phyloP scores from a whole-genome alignment of 768 basidiomycete genomes.

The Tylopilus balloui region DNA sequence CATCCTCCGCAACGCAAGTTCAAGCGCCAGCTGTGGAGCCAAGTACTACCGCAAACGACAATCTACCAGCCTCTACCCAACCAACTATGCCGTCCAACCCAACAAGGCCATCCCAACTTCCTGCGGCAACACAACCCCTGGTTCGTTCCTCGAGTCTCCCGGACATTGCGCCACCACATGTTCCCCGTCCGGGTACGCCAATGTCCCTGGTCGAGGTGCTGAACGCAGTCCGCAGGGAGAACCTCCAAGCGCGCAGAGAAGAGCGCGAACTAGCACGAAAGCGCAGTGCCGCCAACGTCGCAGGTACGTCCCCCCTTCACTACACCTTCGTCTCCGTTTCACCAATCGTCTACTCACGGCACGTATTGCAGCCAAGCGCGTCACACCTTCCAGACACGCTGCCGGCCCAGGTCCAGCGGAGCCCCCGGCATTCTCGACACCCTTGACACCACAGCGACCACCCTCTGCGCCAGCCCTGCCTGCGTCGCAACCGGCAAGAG shows the following conservation, averaged over 20 bases:
- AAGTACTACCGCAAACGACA: neutral
- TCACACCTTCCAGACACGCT: neutral
- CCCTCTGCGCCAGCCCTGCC: neutral
- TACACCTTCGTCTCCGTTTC: neutral
- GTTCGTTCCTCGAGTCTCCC: constrained; percentile 5
- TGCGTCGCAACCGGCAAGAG: neutral
- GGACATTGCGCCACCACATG: constrained; percentile 23
- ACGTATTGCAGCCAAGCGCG: neutral
- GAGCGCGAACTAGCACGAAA: constrained; percentile 1
- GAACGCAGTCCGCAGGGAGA: constrained; percentile 18
- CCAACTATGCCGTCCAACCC: neutral
- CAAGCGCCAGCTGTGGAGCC: neutral
- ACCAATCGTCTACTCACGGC: neutral
- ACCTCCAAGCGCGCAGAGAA: neutral
- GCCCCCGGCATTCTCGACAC: neutral
- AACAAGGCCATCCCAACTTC: neutral
- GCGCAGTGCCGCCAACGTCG: neutral
- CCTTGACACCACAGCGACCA: neutral
- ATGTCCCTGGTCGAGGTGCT: constrained; percentile 21
- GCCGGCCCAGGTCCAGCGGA: neutral
- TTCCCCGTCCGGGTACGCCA: constrained; percentile 10
- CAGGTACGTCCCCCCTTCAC: neutral
- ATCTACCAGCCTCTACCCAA: neutral
- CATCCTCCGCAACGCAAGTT: neutral
- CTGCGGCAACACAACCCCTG: constrained; percentile 1